These are phyloP conservation scores for Vitis cinerea DNA, from an alignment of 164 flowering plant species.

Conservation along the genomic window DNA sequence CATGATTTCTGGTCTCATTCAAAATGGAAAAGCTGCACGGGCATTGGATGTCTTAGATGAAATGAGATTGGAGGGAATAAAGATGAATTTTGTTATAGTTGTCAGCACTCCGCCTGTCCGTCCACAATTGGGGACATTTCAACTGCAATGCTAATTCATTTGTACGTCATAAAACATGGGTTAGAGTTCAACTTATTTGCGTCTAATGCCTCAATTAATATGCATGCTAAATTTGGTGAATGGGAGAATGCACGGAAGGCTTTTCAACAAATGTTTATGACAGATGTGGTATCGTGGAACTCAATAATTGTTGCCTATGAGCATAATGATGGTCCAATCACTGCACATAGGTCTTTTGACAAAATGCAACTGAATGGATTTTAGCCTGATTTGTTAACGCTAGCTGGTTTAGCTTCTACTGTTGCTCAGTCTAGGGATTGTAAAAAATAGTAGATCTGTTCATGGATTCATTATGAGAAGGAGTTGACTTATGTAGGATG, in stretches of 20 bases:
- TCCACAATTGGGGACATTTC: conserved; percentile 37
- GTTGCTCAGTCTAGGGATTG: conserved; percentile 45
- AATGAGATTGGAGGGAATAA: conserved; percentile 44
- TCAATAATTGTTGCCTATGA: conserved; percentile 69
- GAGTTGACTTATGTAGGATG: conserved; percentile 40
- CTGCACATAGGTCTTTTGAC: conserved; percentile 34
- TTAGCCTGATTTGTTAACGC: conserved; percentile 51
- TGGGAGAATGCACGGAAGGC: conserved; percentile 33
- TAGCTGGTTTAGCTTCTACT: conserved; percentile 62
- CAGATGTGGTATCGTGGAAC: conserved; percentile 56
- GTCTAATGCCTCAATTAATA: conserved; percentile 65
- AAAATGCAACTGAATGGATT: conserved; percentile 47
- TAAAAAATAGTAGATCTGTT: conserved; percentile 31
- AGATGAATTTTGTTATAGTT: conserved; percentile 54
- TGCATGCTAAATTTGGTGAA: conserved; percentile 56
- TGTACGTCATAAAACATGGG: conserved; percentile 54
- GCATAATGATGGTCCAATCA: conserved; percentile 46
- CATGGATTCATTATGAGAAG: conserved; percentile 48
- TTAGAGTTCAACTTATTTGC: conserved; percentile 53
- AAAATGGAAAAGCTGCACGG: conserved; percentile 43
- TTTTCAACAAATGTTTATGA: conserved; percentile 53
- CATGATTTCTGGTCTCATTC: conserved; percentile 60
- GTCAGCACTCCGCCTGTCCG: conserved; percentile 56
- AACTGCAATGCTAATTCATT: conserved; percentile 45
- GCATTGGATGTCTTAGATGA: conserved; percentile 42